Conservation (phyloP, 345 rosid species). For the Zanthoxylum bungeanum region DNA sequence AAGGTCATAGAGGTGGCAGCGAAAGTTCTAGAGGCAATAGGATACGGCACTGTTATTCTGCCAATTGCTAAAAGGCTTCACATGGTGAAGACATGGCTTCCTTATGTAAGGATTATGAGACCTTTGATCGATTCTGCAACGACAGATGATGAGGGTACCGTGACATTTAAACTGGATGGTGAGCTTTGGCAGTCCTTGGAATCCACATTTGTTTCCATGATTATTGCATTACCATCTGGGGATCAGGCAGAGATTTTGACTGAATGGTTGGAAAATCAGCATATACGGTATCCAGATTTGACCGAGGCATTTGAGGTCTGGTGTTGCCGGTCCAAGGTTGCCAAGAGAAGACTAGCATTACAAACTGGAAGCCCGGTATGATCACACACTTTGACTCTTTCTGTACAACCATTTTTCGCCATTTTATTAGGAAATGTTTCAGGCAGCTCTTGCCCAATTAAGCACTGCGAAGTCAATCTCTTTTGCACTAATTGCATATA, state of each 20-base stretch:
- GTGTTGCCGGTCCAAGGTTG: conserved; percentile 83
- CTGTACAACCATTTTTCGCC: background rate
- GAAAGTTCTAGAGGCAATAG: conserved; percentile 78
- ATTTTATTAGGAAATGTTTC: conserved; percentile 18
- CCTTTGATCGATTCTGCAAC: conserved; percentile 50
- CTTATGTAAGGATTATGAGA: conserved; percentile 65
- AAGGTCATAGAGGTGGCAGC: conserved; percentile 65
- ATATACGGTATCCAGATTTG: conserved; percentile 57
- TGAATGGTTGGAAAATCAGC: conserved; percentile 66
- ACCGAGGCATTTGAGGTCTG: conserved; percentile 85
- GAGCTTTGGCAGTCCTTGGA: conserved; percentile 86
- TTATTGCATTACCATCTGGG: conserved; percentile 74
- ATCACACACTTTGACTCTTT: background rate
- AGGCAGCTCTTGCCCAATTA: conserved; percentile 7
- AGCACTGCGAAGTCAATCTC: background rate
- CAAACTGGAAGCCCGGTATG: conserved; percentile 22
- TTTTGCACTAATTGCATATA: background rate
- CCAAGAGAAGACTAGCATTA: conserved; percentile 61
- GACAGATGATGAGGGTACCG: conserved; percentile 28
- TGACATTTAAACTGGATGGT: conserved; percentile 45
- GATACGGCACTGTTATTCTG: conserved; percentile 67
- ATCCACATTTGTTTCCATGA: conserved; percentile 63
- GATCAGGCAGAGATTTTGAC: conserved; percentile 81
- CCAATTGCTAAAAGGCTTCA: conserved; percentile 63
- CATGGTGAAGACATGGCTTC: conserved; percentile 83